These are phyloP conservation scores for Delitschia confertaspora DNA, from an alignment of 495 filamentous ascomycete species.

Conservation along the genomic window DNA sequence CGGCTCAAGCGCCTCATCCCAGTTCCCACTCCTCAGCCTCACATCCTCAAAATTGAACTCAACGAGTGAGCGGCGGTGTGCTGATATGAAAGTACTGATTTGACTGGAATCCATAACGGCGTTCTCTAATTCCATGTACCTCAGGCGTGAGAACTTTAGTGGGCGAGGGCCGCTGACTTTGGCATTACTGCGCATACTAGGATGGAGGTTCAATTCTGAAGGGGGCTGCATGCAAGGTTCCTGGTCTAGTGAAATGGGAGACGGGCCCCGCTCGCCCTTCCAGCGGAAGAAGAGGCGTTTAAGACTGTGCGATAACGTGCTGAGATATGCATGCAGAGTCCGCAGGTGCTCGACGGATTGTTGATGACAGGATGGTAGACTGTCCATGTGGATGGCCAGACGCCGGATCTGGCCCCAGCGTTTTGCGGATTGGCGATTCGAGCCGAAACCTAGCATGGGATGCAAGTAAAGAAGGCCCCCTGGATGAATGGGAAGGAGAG, in stretches of 20 bases:
- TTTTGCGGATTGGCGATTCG: conserved; percentile 50
- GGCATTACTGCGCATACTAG: conserved; percentile 17
- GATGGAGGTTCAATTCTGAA: conserved; percentile 40
- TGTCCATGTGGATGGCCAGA: conserved; percentile 58
- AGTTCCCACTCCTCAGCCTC: conserved; percentile 53
- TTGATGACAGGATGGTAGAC: conserved; percentile 44
- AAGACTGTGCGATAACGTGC: conserved; percentile 51
- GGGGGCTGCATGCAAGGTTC: conserved; percentile 46
- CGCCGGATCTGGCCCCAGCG: conserved; percentile 66
- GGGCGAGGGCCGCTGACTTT: conserved; percentile 17
- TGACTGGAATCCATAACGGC: conserved; percentile 57
- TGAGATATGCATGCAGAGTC: conserved; percentile 63
- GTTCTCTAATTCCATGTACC: conserved; percentile 58
- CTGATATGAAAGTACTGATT: conserved; percentile 50
- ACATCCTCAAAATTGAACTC: conserved; percentile 69
- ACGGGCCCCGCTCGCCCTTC: conserved; percentile 57
- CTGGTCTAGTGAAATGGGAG: conserved; percentile 54
- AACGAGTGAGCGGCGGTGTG: conserved; percentile 52
- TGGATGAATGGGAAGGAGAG: conserved; percentile 58
- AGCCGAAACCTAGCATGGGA: conserved; percentile 55
- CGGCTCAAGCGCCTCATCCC: conserved; percentile 66
- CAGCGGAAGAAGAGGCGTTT: conserved; percentile 61
- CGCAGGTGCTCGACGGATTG: conserved; percentile 62
- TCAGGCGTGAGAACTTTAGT: conserved; percentile 48
- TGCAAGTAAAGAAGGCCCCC: conserved; percentile 62